Evolutionary conservation across 2,329 filamentous ascomycete species (phyloP).

Genomic region (Aspergillus persii): DNA sequence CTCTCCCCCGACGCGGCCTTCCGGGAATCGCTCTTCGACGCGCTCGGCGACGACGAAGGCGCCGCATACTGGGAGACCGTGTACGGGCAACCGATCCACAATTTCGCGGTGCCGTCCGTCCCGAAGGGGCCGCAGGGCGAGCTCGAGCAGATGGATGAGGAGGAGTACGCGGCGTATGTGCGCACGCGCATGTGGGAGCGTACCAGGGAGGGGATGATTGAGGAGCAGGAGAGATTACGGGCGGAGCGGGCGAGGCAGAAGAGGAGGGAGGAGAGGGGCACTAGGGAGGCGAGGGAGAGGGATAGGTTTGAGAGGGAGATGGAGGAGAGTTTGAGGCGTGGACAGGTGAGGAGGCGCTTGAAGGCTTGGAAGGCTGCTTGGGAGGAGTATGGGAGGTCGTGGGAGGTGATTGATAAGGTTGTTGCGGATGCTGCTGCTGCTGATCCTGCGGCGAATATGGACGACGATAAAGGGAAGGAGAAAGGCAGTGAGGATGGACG

Average conservation of each 20-base stretch:
- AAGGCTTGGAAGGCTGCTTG: constrained; percentile 57
- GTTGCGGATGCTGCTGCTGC: constrained; percentile 15
- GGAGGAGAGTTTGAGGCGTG: constrained; percentile 66
- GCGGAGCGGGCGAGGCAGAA: constrained; percentile 51
- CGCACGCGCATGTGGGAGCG: constrained; percentile 93
- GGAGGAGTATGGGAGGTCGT: constrained; percentile 62
- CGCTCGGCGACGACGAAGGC: constrained; percentile 93
- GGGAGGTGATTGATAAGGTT: constrained; percentile 52
- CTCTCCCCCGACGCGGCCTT: constrained; percentile 74
- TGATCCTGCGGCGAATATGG: no score
- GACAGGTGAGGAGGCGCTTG: constrained; percentile 56
- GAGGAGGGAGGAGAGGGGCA: constrained; percentile 37
- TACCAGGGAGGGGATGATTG: constrained; percentile 77
- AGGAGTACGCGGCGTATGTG: constrained; percentile 86
- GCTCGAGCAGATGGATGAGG: constrained; percentile 84
- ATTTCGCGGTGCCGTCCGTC: constrained; percentile 59
- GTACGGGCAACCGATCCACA: constrained; percentile 93
- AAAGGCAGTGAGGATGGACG: constrained; percentile 11
- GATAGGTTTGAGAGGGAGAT: constrained; percentile 59
- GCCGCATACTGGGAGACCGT: constrained; percentile 92
- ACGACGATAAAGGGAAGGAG: not conserved
- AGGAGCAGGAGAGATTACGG: constrained; percentile 67
- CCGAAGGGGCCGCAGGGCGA: constrained; percentile 51
- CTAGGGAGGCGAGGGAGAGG: constrained; percentile 24
- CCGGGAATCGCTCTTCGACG: constrained; percentile 91